A percentile compares a stretch with the other conserved stretches of the same genome.
Evolutionary conservation across 768 basidiomycete species (phyloP).

Genomic region (Lyophyllum atratum): DNA sequence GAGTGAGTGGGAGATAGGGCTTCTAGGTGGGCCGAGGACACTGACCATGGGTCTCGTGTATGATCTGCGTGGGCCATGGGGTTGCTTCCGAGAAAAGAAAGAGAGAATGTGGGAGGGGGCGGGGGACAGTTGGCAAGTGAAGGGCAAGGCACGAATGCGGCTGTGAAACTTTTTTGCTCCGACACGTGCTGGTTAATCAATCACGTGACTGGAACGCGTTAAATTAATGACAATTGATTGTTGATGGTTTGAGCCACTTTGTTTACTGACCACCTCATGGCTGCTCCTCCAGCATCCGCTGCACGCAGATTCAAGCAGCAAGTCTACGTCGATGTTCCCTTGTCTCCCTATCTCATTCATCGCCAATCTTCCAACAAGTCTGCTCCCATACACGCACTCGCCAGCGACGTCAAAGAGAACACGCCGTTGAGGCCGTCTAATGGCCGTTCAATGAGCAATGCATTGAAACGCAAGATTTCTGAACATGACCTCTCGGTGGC

Average conservation of each 20-base stretch:
- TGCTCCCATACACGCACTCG: conserved; percentile 7
- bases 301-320: conserved; percentile 36
- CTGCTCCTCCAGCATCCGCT: conserved; percentile 23
- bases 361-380: conserved; percentile 1
- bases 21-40: neutral
- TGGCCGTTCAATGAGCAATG: conserved; percentile 18
- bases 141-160: conserved; percentile 8
- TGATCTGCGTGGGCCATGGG: conserved; percentile 89
- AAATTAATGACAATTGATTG: conserved; percentile 5
- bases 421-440: conserved; percentile 32
- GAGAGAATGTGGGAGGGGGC: conserved; percentile 10
- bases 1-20: neutral
- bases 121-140: conserved; percentile 9
- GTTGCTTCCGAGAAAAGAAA: conserved; percentile 14
- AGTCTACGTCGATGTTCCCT: conserved; percentile 63
- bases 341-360: conserved; percentile 41
- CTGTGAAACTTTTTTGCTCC: conserved; percentile 33
- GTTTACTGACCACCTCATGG: conserved; percentile 22
- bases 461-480: conserved; percentile 52
- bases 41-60: conserved; percentile 89
- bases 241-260: neutral
- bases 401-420: conserved; percentile 48
- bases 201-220: conserved; percentile 36
- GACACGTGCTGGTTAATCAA: conserved; percentile 26
- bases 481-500: conserved; percentile 30